A percentile compares a stretch with the other conserved stretches of the same genome.
Evolutionary conservation across 805 yeast species (phyloP).

Genomic region (Nakazawaea wickerhamii): DNA sequence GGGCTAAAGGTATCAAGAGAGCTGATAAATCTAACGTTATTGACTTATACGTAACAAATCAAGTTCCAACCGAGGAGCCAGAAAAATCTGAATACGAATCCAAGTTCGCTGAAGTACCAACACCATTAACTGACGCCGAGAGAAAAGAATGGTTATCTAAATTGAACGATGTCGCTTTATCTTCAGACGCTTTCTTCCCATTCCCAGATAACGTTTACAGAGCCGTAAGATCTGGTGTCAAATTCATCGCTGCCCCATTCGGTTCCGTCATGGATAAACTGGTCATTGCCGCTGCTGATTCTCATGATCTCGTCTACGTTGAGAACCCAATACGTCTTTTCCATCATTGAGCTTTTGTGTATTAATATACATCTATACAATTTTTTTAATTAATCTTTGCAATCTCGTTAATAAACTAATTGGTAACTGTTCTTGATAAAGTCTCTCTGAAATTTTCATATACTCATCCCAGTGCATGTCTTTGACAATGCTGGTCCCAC

Average conservation of each 20-base stretch:
- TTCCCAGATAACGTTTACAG: slow-evolving; percentile 99
- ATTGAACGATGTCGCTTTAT: slow-evolving; percentile 80
- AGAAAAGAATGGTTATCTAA: slow-evolving; percentile 81
- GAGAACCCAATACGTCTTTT: slow-evolving; percentile 96
- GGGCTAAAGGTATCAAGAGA: slow-evolving; percentile 98
- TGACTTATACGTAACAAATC: slow-evolving; percentile 86
- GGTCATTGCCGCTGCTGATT: slow-evolving; percentile 92
- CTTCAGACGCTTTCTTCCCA: slow-evolving; percentile 99
- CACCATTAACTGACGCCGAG: slow-evolving; percentile 76
- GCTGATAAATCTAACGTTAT: slow-evolving; percentile 98
- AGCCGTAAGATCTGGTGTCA: slow-evolving; percentile 95
- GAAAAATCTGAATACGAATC: slow-evolving; percentile 90
- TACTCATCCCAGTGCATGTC: slow-evolving; percentile 28
- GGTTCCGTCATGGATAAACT: slow-evolving; percentile 98
- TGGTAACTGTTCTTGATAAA: slow-evolving; percentile 3
- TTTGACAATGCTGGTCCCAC: slow-evolving; percentile 21
- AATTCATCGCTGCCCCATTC: slow-evolving; percentile 92
- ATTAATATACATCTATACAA: neutral
- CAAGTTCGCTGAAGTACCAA: slow-evolving; percentile 80
- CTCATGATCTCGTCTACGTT: slow-evolving; percentile 83
- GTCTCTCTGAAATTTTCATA: neutral
- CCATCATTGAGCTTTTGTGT: slow-evolving; percentile 67
- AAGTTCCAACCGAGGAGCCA: slow-evolving; percentile 87
- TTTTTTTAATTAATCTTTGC: neutral
- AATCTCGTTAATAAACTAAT: too few species aligned